These are phyloP conservation scores for Musa acuminata DNA, from an alignment of 176 grass and related monocot genomes.

Conservation along the genomic window DNA sequence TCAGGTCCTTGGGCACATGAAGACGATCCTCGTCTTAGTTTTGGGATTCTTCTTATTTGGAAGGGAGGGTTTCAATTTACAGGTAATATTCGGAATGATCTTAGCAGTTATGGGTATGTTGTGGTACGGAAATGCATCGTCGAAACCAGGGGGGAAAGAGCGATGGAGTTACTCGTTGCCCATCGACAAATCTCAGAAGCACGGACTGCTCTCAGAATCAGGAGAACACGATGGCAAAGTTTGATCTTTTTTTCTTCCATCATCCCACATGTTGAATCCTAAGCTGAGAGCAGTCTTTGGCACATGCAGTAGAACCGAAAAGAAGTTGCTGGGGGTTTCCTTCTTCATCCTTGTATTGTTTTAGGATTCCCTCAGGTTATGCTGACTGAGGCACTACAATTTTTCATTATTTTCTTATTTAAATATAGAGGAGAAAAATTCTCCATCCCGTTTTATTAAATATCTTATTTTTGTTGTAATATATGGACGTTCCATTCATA, in stretches of 20 bases:
- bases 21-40: constrained; percentile 30
- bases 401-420: too few relatives aligned
- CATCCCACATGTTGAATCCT: background rate
- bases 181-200: constrained; percentile 18
- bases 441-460: too few relatives aligned
- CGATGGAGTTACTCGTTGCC: background rate
- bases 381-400: too few relatives aligned
- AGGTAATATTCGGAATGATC: constrained; percentile 25
- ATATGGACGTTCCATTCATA: too few relatives aligned
- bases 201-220: constrained; percentile 4
- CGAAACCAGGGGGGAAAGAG: constrained; percentile 30
- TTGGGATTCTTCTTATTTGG: constrained; percentile 33
- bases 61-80: constrained; percentile 28
- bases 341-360: background rate
- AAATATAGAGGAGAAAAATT: too few relatives aligned
- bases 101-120: constrained; percentile 30
- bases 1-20: constrained; percentile 41
- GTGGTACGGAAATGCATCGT: constrained; percentile 28
- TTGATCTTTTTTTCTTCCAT: background rate
- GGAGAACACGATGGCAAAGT: constrained; percentile 14
- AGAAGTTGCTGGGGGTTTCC: background rate
- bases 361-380: too few relatives aligned
- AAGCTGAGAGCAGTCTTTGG: background rate
- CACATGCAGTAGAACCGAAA: background rate
- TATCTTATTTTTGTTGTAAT: too few relatives aligned